These are phyloP conservation scores for Bruguiera gymnorhiza DNA, from an alignment of 345 rosid genomes.

Conservation along the genomic window DNA sequence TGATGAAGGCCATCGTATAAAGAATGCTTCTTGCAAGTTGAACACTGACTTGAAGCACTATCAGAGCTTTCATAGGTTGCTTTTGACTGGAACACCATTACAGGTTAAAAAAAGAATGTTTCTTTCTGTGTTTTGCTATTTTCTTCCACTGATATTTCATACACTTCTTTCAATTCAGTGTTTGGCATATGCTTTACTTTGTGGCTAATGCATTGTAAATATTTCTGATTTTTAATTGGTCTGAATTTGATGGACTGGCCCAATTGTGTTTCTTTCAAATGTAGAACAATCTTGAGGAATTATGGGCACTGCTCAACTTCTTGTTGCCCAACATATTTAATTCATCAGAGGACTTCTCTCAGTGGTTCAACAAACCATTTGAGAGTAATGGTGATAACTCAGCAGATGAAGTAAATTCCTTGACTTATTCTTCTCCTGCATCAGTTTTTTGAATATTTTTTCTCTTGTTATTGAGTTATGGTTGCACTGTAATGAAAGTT, in stretches of 20 bases:
- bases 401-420: constrained; percentile 65
- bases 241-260: constrained; percentile 12
- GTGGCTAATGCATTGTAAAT: background rate
- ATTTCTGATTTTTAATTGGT: constrained; percentile 2
- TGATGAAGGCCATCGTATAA: constrained; percentile 96
- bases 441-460: constrained; percentile 1
- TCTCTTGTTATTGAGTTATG: background rate
- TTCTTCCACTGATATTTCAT: constrained; percentile 1
- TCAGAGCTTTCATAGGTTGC: constrained; percentile 75
- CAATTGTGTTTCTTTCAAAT: constrained; percentile 19
- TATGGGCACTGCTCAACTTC: constrained; percentile 94
- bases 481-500: background rate
- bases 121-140: background rate
- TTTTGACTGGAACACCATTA: constrained; percentile 86
- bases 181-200: background rate
- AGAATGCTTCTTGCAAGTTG: constrained; percentile 96
- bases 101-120: constrained; percentile 45
- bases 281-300: constrained; percentile 91
- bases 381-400: constrained; percentile 83
- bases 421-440: constrained; percentile 11
- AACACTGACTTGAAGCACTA: constrained; percentile 92
- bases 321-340: constrained; percentile 87
- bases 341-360: constrained; percentile 93
- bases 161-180: background rate
- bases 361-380: constrained; percentile 97